Percentiles rank a stretch among this genome's conserved stretches.
Conservation (phyloP, 306 rosid genomes). For the Ziziphus jujuba region DNA sequence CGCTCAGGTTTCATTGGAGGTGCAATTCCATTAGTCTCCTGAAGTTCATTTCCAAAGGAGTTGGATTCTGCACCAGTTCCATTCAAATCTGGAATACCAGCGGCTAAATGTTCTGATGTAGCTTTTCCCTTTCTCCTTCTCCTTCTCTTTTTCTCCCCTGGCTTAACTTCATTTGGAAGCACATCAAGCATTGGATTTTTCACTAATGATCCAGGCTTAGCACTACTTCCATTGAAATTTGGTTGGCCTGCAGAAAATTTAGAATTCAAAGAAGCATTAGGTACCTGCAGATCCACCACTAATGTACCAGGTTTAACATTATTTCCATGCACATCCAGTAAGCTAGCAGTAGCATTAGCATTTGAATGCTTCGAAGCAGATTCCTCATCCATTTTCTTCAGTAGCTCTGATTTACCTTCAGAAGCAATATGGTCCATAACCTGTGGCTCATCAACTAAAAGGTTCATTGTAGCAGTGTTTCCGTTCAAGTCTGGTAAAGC, state of each 20-base stretch:
- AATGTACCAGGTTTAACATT: slow-evolving; percentile 35
- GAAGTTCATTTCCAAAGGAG: slow-evolving; percentile 33
- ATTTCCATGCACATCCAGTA: slow-evolving; percentile 14
- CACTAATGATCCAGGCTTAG: not conserved
- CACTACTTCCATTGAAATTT: slow-evolving; percentile 9
- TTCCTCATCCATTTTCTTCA: slow-evolving; percentile 35
- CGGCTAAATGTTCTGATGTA: slow-evolving; percentile 27
- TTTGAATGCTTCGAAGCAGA: slow-evolving; percentile 22
- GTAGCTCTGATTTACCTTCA: slow-evolving; percentile 36
- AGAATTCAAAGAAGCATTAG: slow-evolving; percentile 15
- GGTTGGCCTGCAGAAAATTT: not conserved
- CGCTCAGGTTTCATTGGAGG: slow-evolving; percentile 36
- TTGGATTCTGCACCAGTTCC: slow-evolving; percentile 38
- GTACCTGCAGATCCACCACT: slow-evolving; percentile 38
- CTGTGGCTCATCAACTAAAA: slow-evolving; percentile 28
- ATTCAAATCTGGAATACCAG: slow-evolving; percentile 71
- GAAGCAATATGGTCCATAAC: slow-evolving; percentile 26
- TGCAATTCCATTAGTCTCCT: slow-evolving; percentile 30
- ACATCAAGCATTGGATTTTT: not conserved
- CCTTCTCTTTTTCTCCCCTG: slow-evolving; percentile 41
- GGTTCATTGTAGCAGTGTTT: slow-evolving; percentile 18
- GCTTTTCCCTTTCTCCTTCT: slow-evolving; percentile 41
- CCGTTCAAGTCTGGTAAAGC: slow-evolving; percentile 54
- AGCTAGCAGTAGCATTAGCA: slow-evolving; percentile 19
- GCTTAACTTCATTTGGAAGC: slow-evolving; percentile 14